Evolutionary conservation across 768 basidiomycete genomes (phyloP), one percentile per base, ranked within the genome.

Genomic region (Auricularia auricula-judae): DNA sequence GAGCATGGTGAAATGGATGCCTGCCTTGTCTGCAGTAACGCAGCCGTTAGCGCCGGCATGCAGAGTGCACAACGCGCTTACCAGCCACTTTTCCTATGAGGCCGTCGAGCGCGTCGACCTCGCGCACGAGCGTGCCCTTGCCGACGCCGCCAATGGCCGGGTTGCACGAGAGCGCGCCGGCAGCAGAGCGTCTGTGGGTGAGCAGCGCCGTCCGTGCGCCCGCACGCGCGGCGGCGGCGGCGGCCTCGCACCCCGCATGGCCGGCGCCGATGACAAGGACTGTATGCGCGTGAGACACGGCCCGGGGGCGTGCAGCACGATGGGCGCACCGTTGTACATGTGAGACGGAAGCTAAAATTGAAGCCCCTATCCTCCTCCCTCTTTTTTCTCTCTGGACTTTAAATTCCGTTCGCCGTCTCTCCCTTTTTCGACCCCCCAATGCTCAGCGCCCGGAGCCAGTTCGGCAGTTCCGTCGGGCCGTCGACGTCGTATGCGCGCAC

Each of bases 241-340:
- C 93, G 1, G 93, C 93, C 72, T 96, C 93, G 69, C 91, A 93
- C 1, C 93, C 93, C 36, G 93, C 93, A 77, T 96, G 93, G 3
- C 93, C 93, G 3, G 89, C 93, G 34, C 93, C 93, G 68, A 96
- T 91, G 36, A 96, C 81, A 69, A 91, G 91, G 0, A 93, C 91
- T 84, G 56, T 59, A 23, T 51, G 21, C 11, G 56, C 33, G 21
- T n/a, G 11, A 54, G 29, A 10, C n/a, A 18, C 11, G 53, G 18
- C 7, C n/a, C 8, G 53, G 18, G 53, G 3, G 29, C 11, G 18
- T 8, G 18, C 11, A 18, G n/a, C 29, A 7, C n/a, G 18, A 18
- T 18, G 53, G 18, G 29, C 53, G 33, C 5, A 35, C 56, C 56
- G 14, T 35, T 59, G 56, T 33, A 59, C 56, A 59, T 29, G 29